Conservation (phyloP, 2,329 filamentous ascomycete genomes). For the Epichloe typhina region DNA sequence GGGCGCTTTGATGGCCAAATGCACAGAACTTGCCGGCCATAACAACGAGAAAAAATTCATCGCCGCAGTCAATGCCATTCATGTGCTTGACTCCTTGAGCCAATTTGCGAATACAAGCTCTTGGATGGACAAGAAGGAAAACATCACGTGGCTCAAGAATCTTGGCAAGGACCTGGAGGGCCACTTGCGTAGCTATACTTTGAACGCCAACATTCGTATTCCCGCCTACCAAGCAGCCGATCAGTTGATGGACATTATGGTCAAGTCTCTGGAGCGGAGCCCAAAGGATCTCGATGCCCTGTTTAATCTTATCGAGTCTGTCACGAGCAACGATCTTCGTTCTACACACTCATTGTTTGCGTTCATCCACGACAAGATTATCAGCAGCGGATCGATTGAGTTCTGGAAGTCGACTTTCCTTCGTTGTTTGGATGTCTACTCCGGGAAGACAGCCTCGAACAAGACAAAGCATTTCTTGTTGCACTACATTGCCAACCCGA, state of each 20-base stretch:
- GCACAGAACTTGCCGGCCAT: constrained; percentile 48
- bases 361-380: constrained; percentile 76
- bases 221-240: constrained; percentile 82
- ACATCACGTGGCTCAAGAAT: constrained; percentile 44
- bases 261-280: constrained; percentile 62
- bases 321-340: constrained; percentile 74
- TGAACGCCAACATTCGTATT: constrained; percentile 62
- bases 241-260: constrained; percentile 74
- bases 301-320: constrained; percentile 69
- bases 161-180: constrained; percentile 69
- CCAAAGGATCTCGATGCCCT: constrained; percentile 70
- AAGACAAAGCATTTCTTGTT: constrained; percentile 88
- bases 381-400: constrained; percentile 71
- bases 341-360: constrained; percentile 60
- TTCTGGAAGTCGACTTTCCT: constrained; percentile 74
- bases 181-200: constrained; percentile 54
- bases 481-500: constrained; percentile 86
- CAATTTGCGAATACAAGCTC: constrained; percentile 48
- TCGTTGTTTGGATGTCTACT: constrained; percentile 79
- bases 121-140: constrained; percentile 60
- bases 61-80: constrained; percentile 75
- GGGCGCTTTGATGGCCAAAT: constrained; percentile 55
- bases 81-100: constrained; percentile 68
- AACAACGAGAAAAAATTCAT: constrained; percentile 55
- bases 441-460: constrained; percentile 64